phyloP scores from a whole-genome alignment of 2,329 filamentous ascomycete genomes.

The Aspergillus sp. region DNA sequence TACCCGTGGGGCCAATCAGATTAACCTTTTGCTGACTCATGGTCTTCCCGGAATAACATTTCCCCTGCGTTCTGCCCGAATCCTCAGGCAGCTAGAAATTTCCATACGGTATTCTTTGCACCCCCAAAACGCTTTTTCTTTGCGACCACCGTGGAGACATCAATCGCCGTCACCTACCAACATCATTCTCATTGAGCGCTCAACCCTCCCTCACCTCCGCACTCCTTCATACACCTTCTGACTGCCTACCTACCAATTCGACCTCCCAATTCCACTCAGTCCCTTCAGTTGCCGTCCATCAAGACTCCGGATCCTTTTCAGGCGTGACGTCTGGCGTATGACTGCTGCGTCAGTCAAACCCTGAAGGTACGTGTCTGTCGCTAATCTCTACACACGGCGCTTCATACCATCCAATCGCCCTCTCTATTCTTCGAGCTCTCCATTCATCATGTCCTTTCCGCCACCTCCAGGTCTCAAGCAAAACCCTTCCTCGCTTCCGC shows the following conservation, averaged over 20 bases:
- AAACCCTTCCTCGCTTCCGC: conserved; percentile 66
- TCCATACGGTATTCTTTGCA: too few relatives aligned
- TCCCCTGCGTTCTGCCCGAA: not conserved
- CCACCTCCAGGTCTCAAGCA: conserved; percentile 71
- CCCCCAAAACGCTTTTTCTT: not conserved
- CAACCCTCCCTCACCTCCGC: not conserved
- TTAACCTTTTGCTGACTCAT: too few relatives aligned
- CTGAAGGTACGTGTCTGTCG: conserved; percentile 45
- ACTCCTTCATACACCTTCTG: not conserved
- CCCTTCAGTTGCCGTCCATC: not conserved
- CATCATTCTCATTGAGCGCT: not conserved
- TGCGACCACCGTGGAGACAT: not conserved
- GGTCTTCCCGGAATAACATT: not conserved
- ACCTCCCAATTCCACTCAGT: not conserved
- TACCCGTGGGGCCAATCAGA: too few relatives aligned
- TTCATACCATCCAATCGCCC: conserved; percentile 23
- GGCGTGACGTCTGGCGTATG: conserved; percentile 35
- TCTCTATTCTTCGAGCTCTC: conserved; percentile 34
- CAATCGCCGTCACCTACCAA: not conserved
- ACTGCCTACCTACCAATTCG: too few relatives aligned
- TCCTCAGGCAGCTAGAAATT: too few relatives aligned
- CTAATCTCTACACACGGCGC: conserved; percentile 29
- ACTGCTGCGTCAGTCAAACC: conserved; percentile 34
- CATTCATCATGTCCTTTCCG: conserved; percentile 75
- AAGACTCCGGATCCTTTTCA: conserved; percentile 23